phyloP scores from a whole-genome alignment of 129 eudicot genomes.

The Arctium lappa region DNA sequence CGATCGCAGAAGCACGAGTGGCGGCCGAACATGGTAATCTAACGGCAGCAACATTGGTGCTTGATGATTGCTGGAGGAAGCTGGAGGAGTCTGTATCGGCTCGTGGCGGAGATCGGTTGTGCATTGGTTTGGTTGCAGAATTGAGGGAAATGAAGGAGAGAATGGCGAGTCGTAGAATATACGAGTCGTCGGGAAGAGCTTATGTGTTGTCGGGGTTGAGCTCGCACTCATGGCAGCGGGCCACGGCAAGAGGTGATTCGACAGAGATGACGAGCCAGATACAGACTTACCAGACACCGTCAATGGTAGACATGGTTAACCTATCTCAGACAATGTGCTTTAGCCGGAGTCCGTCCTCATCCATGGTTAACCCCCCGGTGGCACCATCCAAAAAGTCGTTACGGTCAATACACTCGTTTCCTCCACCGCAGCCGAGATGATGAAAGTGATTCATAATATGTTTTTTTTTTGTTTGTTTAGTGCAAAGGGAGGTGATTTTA shows the following conservation, averaged over 20 bases:
- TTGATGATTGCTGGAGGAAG: slow-evolving; percentile 45
- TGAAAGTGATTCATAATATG: not conserved
- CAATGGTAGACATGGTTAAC: slow-evolving; percentile 81
- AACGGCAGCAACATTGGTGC: slow-evolving; percentile 43
- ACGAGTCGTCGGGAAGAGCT: slow-evolving; percentile 79
- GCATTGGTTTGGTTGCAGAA: slow-evolving; percentile 62
- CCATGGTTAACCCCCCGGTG: slow-evolving; percentile 38
- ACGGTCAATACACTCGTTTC: slow-evolving; percentile 59
- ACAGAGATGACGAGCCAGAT: slow-evolving; percentile 44
- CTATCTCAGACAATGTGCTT: slow-evolving; percentile 68
- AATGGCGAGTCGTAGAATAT: slow-evolving; percentile 63
- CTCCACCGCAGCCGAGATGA: slow-evolving; percentile 57
- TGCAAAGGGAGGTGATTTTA: not conserved
- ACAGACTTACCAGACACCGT: slow-evolving; percentile 65
- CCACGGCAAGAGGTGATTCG: slow-evolving; percentile 83
- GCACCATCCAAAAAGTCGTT: slow-evolving; percentile 37
- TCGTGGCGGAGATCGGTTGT: slow-evolving; percentile 49
- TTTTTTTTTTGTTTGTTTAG: not conserved
- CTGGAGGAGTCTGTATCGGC: slow-evolving; percentile 49
- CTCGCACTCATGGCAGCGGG: slow-evolving; percentile 94
- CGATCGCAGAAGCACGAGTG: slow-evolving; percentile 60
- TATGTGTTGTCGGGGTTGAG: slow-evolving; percentile 80
- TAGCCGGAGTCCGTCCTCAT: slow-evolving; percentile 44
- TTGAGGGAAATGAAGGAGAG: slow-evolving; percentile 72
- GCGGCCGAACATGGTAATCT: slow-evolving; percentile 74